Evolutionary conservation across 768 basidiomycete genomes (phyloP), one percentile per base, ranked within the genome.

Genomic region (Collybia nuda): DNA sequence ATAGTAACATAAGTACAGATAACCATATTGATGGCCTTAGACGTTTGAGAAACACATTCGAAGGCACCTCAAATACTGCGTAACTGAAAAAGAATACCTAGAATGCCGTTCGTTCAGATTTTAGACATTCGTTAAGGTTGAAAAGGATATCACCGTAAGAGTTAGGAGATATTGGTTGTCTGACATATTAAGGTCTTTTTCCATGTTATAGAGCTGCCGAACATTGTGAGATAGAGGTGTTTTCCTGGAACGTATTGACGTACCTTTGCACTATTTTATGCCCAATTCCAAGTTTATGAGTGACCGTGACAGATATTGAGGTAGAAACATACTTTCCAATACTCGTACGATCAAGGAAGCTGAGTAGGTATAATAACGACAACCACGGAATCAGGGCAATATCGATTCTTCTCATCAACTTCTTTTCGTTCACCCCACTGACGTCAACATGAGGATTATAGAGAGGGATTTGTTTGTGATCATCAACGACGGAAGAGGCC

Each of bases 21-120:
- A 92, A 69, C 88, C 89, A 91, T 29, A 92, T 64, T 2, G 88
- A 89, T 0, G 89, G 90, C 0, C 87, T 76, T 26, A 89, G 72
- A 28, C 86, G 80, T 62, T 88, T 88, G 44, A 89, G 67, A 62
- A 87, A 82, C 2, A 88, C 67, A 53, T 89, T 88, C 12, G 84
- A 86, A 2, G 89, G 88, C 23, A 88, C 84, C 75, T 90, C 86
- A 53, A 90, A 90, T 22, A 88, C 60, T 2, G 85, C 76, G 59
- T 91, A 90, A 45, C 84, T 76, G 67, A 83, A 79, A 65, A 81
- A 81, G 57, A 81, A 73, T 42, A 72, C 68, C 70, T 57, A 44
- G 15, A 11, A 26, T 39, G 37, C 50, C 48, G 28, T 21, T 21
- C 24, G 21, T 42, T 26, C 1, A 28, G 14, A 14, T 62, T 67